phyloP scores from a whole-genome alignment of 2,329 filamentous ascomycete genomes.

The Sphaerulina populicola region DNA sequence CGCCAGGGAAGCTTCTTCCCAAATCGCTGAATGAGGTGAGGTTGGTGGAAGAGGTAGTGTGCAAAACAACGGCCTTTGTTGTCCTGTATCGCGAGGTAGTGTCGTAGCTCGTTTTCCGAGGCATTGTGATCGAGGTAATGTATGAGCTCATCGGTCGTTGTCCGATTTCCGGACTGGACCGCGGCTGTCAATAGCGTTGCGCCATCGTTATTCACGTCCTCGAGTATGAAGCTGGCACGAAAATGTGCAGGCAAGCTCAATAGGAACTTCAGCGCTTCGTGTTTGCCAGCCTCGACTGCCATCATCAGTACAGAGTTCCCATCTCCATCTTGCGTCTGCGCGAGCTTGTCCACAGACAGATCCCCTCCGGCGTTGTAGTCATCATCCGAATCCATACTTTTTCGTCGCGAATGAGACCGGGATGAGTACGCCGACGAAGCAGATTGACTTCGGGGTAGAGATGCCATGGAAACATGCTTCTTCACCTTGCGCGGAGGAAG shows the following conservation, averaged over 20 bases:
- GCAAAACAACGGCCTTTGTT: constrained; percentile 77
- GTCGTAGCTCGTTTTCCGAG: constrained; percentile 49
- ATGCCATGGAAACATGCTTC: constrained; percentile 76
- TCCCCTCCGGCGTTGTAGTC: constrained; percentile 64
- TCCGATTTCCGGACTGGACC: constrained; percentile 70
- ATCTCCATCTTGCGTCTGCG: constrained; percentile 57
- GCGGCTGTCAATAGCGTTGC: constrained; percentile 85
- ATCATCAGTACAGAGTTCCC: constrained; percentile 72
- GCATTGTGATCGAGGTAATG: constrained; percentile 55
- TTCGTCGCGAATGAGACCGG: constrained; percentile 63
- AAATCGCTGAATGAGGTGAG: constrained; percentile 66
- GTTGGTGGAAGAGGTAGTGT: constrained; percentile 94
- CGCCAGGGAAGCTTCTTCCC: constrained; percentile 77
- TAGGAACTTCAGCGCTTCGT: constrained; percentile 68
- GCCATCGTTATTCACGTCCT: constrained; percentile 81
- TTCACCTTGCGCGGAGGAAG: constrained; percentile 53
- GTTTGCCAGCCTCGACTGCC: constrained; percentile 52
- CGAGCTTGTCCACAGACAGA: constrained; percentile 69
- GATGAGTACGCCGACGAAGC: constrained; percentile 71
- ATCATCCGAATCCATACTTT: constrained; percentile 64
- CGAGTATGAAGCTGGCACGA: constrained; percentile 59
- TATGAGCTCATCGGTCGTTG: constrained; percentile 67
- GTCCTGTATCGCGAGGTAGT: constrained; percentile 70
- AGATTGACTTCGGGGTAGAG: constrained; percentile 64
- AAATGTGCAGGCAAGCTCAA: constrained; percentile 70